Percentiles rank a stretch among this genome's conserved stretches.
Evolutionary conservation across 78 protist species (phyloP).

Genomic region (Tieghemostelium lacteum): DNA sequence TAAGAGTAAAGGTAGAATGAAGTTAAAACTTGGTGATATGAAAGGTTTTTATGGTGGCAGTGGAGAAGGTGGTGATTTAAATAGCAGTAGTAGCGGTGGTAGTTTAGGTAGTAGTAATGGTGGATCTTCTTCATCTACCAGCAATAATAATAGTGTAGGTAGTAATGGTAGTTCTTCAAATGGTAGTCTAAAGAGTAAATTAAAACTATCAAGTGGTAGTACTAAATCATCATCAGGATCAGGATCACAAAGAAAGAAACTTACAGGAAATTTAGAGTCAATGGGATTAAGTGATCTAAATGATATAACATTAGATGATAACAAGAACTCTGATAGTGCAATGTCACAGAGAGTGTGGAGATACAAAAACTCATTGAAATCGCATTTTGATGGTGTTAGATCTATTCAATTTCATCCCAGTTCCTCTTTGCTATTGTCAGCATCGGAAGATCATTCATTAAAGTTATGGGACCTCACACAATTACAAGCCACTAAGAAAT

Average conservation of each 20-base stretch:
- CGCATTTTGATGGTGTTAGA: constrained; percentile 83
- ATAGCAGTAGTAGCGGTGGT: not conserved
- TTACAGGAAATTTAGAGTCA: constrained; percentile 10
- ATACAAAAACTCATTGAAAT: constrained; percentile 39
- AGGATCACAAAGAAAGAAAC: not conserved
- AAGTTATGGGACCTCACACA: constrained; percentile 79
- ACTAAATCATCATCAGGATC: not conserved
- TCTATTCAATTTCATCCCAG: constrained; percentile 76
- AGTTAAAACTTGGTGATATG: constrained; percentile 23
- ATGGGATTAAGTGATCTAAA: constrained; percentile 44
- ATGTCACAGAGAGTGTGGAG: constrained; percentile 43
- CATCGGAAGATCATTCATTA: constrained; percentile 69
- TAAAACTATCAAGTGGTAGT: not conserved
- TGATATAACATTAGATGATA: constrained; percentile 56
- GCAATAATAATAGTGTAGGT: no score
- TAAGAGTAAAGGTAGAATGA: constrained; percentile 67
- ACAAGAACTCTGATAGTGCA: not conserved
- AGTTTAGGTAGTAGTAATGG: not conserved
- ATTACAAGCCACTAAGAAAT: constrained; percentile 17
- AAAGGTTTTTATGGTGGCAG: not conserved
- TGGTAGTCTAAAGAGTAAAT: no score
- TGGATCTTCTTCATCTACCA: no score
- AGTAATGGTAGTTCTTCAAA: no score
- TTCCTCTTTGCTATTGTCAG: constrained; percentile 58
- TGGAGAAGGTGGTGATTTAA: not conserved